Evolutionary conservation across 2,329 filamentous ascomycete species (phyloP).

Genomic region (Dactylellina leptospora): DNA sequence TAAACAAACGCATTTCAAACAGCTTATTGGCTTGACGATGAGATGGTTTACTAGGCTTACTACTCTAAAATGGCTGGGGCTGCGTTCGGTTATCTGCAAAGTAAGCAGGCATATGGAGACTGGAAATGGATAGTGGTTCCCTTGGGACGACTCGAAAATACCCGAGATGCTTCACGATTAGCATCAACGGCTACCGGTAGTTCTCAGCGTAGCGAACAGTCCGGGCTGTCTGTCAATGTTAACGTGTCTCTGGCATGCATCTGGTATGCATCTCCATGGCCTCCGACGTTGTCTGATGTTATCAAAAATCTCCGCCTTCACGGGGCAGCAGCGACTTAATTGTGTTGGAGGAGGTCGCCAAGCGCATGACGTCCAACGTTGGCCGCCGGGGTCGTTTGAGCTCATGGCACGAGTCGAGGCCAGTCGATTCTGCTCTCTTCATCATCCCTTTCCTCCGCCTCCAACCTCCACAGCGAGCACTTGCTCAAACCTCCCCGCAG

Average conservation of each 20-base stretch:
- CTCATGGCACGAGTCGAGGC: too few relatives aligned
- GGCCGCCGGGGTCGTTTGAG: background rate
- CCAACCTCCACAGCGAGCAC: background rate
- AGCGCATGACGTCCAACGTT: background rate
- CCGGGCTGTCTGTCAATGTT: background rate
- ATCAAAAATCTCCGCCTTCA: background rate
- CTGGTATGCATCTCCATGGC: too few relatives aligned
- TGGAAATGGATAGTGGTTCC: slow-evolving; percentile 9
- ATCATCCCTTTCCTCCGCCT: background rate
- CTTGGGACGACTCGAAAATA: background rate
- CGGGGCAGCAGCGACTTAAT: background rate
- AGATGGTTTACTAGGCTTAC: background rate
- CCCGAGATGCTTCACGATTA: background rate
- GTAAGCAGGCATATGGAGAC: slow-evolving; percentile 1
- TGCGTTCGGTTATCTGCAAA: slow-evolving; percentile 3
- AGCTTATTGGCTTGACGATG: background rate
- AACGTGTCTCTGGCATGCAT: too few relatives aligned
- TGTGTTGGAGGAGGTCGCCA: background rate
- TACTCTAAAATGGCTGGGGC: background rate
- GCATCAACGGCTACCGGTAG: background rate
- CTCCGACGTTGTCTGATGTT: too few relatives aligned
- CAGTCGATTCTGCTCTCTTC: background rate
- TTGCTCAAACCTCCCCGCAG: background rate
- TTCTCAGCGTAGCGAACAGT: background rate
- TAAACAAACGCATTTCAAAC: background rate